These are phyloP conservation scores for Porcisia hertigi DNA, from an alignment of 208 protist genomes.

Conservation along the genomic window DNA sequence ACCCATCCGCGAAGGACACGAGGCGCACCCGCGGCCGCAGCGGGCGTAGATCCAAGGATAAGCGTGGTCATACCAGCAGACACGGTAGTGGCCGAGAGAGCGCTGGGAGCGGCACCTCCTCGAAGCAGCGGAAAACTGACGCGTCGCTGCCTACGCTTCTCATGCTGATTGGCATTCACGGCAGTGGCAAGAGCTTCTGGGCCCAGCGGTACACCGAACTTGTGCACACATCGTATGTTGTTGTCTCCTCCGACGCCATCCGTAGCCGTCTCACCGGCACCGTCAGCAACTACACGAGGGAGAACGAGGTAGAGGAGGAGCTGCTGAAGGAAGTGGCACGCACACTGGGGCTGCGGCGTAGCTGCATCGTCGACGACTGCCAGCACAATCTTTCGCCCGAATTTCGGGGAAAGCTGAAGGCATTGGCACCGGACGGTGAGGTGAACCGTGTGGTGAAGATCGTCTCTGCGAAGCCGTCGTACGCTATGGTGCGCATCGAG, in stretches of 20 bases:
- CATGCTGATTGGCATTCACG: conserved; percentile 71
- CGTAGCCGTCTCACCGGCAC: conserved; percentile 46
- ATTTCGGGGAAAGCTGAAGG: conserved; percentile 57
- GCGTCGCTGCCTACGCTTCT: conserved; percentile 59
- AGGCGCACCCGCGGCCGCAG: conserved; percentile 15
- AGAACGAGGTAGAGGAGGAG: conserved; percentile 56
- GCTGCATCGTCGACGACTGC: conserved; percentile 74
- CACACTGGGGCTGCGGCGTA: conserved; percentile 45
- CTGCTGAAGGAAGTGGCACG: conserved; percentile 53
- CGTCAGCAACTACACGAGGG: conserved; percentile 50
- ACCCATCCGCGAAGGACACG: neutral
- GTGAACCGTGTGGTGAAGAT: conserved; percentile 59
- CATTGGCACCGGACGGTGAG: conserved; percentile 25
- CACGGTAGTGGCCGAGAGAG: neutral
- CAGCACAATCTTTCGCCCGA: conserved; percentile 48
- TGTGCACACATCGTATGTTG: conserved; percentile 58
- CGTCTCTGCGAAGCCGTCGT: conserved; percentile 68
- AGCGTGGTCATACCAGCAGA: conserved; percentile 21
- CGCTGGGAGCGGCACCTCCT: conserved; percentile 11
- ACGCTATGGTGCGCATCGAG: conserved; percentile 57
- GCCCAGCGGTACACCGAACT: conserved; percentile 60
- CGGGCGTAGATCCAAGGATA: conserved; percentile 16
- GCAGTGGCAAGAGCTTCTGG: conserved; percentile 86
- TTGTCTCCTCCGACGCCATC: conserved; percentile 58
- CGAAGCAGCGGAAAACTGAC: conserved; percentile 31